Conservation (phyloP, 2,329 filamentous ascomycete genomes). For the Rasamsonia emersonii region DNA sequence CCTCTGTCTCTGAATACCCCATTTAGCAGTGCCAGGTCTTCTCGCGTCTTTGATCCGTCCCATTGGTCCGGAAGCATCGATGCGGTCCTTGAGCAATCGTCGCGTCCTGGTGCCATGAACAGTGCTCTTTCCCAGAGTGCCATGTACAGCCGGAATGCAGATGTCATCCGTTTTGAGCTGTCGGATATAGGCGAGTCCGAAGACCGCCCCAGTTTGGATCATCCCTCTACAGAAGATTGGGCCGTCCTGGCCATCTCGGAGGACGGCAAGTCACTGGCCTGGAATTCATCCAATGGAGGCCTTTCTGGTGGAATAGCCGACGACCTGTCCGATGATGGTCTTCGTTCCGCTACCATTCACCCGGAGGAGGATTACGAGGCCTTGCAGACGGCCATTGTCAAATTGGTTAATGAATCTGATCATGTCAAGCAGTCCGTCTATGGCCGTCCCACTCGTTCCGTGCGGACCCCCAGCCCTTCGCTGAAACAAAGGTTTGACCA, state of each 20-base stretch:
- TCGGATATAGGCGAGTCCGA: constrained; percentile 29
- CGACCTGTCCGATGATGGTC: constrained; percentile 42
- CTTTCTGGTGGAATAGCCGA: constrained; percentile 52
- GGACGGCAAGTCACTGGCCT: constrained; percentile 61
- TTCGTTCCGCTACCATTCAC: constrained; percentile 38
- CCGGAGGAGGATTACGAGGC: constrained; percentile 74
- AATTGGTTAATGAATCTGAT: constrained; percentile 73
- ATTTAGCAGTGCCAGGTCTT: constrained; percentile 14
- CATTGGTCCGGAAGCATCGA: constrained; percentile 25
- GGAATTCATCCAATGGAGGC: constrained; percentile 56
- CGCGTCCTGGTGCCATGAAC: constrained; percentile 15
- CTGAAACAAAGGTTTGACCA: constrained; percentile 45
- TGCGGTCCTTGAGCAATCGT: constrained; percentile 15
- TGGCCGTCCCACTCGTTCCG: constrained; percentile 6
- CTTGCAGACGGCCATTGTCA: constrained; percentile 69
- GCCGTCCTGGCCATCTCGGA: constrained; percentile 69
- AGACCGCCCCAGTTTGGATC: constrained; percentile 51
- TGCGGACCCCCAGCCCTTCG: constrained; percentile 12
- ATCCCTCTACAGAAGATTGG: constrained; percentile 78
- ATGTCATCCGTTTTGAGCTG: constrained; percentile 34
- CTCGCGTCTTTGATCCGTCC: constrained; percentile 19
- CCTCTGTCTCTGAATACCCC: constrained; percentile 13
- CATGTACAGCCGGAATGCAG: constrained; percentile 24
- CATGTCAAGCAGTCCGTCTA: constrained; percentile 52
- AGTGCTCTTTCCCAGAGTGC: constrained; percentile 16